Base-by-base conservation (phyloP, 768 basidiomycete genomes). In the Boletus coccyginus region DNA sequence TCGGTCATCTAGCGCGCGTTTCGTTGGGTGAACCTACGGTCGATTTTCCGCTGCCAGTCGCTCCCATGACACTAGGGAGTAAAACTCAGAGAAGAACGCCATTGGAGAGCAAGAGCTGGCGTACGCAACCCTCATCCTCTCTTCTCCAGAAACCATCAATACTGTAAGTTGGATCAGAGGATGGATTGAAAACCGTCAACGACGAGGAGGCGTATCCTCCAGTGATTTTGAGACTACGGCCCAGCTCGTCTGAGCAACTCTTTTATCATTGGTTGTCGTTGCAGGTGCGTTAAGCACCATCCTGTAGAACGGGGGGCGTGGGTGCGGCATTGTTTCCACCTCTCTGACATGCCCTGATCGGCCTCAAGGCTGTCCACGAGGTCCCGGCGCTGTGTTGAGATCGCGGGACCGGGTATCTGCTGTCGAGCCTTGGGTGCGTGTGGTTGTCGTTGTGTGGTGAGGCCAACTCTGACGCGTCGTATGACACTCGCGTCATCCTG, bases 1-100 rank as follows among this genome's bases (percentile, higher is more conserved):
- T 48, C 17, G 24, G 44, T 64, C 50, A 35, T 38, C 32, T 27
- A 33, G 36, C 6, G 1, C 11, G 14, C 5, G 10, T 33, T 24
- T 13, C 36, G 14, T 45, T 8, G 21, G 19, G 38, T 24, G 10
- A 38, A 54, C 65, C 11, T 53, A 66, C 65, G 5, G 65, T 65
- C 2, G 65, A 67, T 31, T 66, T 66, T 12, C 65, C 65, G 29
- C 64, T 66, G 13, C 64, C 64, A 0, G 65, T 66, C 13, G 65
- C 56, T 33, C 65, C 65, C 66, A 66, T 67, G 42, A 66, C 13
- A 21, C 65, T 66, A 58, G 31, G 39, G 33, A 50, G 17, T 2
- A 27, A 32, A 46, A 29, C 27, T 65, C 27, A 67, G 50, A 53
- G 29, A 39, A 32, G 12, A 27, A 11, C 6, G 12, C 11, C 19